These are phyloP conservation scores for Boletus eberwhitei DNA, from an alignment of 768 basidiomycete genomes.

Conservation along the genomic window DNA sequence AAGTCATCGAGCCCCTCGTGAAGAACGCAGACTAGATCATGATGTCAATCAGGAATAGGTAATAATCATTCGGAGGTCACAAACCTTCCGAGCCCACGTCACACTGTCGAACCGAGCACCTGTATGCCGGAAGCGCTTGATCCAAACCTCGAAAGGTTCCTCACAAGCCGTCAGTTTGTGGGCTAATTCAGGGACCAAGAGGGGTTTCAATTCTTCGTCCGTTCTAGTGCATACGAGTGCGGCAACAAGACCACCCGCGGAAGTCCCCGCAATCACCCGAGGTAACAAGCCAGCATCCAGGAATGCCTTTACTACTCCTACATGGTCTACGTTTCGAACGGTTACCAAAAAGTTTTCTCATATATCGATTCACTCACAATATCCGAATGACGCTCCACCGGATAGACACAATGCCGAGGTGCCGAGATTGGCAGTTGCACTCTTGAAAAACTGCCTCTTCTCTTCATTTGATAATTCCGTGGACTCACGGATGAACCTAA, in stretches of 20 bases:
- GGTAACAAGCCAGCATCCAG: constrained; percentile 84
- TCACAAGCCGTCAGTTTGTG: constrained; percentile 79
- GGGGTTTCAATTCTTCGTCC: constrained; percentile 73
- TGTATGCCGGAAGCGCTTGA: constrained; percentile 71
- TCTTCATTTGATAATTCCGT: constrained; percentile 76
- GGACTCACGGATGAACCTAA: constrained; percentile 74
- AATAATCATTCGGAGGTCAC: constrained; percentile 4
- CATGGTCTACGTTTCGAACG: constrained; percentile 54
- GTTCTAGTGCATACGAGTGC: constrained; percentile 82
- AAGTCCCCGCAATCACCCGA: constrained; percentile 91
- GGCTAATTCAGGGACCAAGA: constrained; percentile 83
- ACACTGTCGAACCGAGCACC: constrained; percentile 96
- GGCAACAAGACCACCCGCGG: constrained; percentile 82
- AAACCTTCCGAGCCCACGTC: constrained; percentile 85
- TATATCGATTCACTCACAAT: constrained; percentile 53
- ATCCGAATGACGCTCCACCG: constrained; percentile 95
- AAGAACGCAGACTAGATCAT: constrained; percentile 72
- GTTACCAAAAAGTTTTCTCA: neutral
- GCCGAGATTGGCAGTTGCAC: constrained; percentile 85
- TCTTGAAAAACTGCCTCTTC: constrained; percentile 90
- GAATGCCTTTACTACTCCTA: constrained; percentile 91
- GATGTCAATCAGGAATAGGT: neutral
- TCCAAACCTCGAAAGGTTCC: constrained; percentile 70
- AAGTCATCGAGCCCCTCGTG: constrained; percentile 90
- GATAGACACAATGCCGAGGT: constrained; percentile 90